Conservation (phyloP, 331 rosid species). For the Spiraea crenata region DNA sequence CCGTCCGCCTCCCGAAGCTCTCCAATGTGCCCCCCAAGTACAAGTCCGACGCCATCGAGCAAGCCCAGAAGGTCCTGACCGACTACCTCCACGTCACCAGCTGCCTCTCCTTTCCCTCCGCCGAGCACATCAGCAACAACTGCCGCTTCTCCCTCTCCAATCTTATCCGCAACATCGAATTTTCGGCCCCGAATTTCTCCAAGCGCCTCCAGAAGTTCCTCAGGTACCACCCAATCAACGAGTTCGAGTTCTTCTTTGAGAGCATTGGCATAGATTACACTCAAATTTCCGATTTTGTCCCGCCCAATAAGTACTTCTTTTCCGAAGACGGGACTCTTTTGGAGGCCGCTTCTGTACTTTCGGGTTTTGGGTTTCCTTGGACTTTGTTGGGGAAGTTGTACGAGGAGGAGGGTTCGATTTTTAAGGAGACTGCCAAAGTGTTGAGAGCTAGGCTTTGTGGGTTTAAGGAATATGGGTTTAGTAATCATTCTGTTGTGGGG, state of each 20-base stretch:
- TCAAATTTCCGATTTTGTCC: slow-evolving; percentile 37
- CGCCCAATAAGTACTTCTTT: slow-evolving; percentile 58
- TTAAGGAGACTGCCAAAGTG: slow-evolving; percentile 31
- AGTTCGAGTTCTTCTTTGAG: slow-evolving; percentile 80
- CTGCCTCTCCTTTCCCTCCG: slow-evolving; percentile 54
- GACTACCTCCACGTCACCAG: slow-evolving; percentile 73
- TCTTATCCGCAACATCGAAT: slow-evolving; percentile 41
- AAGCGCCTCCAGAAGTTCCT: slow-evolving; percentile 43
- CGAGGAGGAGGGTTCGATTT: slow-evolving; percentile 42
- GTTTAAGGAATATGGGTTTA: slow-evolving; percentile 49
- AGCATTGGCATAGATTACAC: slow-evolving; percentile 63
- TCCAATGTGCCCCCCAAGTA: slow-evolving; percentile 38
- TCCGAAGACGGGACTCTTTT: slow-evolving; percentile 51
- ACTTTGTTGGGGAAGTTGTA: slow-evolving; percentile 58
- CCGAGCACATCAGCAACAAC: slow-evolving; percentile 59
- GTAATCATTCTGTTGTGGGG: slow-evolving; percentile 52
- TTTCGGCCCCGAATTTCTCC: slow-evolving; percentile 38
- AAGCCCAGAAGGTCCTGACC: slow-evolving; percentile 56
- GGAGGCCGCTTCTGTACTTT: slow-evolving; percentile 53
- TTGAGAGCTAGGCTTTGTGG: slow-evolving; percentile 41
- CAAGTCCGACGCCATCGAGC: slow-evolving; percentile 35
- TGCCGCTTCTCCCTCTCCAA: slow-evolving; percentile 43
- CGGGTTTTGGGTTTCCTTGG: slow-evolving; percentile 83
- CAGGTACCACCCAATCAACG: slow-evolving; percentile 79
- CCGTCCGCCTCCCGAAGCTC: slow-evolving; percentile 24